A percentile compares a stretch with the other conserved stretches of the same genome.
phyloP scores from a whole-genome alignment of 306 rosid species.

The Cucumis sativus region Cucumber_9930_V3 NC_026659.2:31130501-31131000 shows the following conservation, averaged over 20 bases:
- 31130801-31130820: not conserved
- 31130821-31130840: too few species aligned
- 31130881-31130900: too few species aligned
- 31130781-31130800: not conserved
- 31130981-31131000: too few species aligned
- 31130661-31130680: not conserved
- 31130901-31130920: too few species aligned
- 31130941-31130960: too few species aligned
- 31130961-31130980: too few species aligned
- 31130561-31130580: slow-evolving; percentile 56
- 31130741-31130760: not conserved
- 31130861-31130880: too few species aligned
- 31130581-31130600: too few species aligned
- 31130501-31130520: slow-evolving; percentile 55
- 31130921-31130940: too few species aligned
- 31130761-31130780: not conserved
- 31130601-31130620: not conserved
- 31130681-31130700: not conserved
- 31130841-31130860: too few species aligned
- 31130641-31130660: not conserved
- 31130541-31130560: slow-evolving; percentile 62
- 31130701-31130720: not conserved
- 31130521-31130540: slow-evolving; percentile 50
- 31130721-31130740: not conserved
- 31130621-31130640: not conserved